Evolutionary conservation across 495 filamentous ascomycete genomes (phyloP).

Genomic region (Aspergillus diversus): DNA sequence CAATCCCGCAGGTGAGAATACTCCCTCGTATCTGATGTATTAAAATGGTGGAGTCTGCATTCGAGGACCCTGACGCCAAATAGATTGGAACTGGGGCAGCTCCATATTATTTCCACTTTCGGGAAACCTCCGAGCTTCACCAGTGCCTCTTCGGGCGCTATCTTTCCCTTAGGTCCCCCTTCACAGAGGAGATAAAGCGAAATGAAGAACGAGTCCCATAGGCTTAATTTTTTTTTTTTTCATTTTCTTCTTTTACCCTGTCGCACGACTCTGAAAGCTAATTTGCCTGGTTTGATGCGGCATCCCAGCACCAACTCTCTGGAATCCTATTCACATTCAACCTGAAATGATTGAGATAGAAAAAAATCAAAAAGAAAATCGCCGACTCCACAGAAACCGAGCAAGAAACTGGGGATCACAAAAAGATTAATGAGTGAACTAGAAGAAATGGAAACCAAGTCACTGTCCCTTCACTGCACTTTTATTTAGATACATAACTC

Average conservation of each 20-base stretch:
- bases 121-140: conserved; percentile 1
- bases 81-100: background rate
- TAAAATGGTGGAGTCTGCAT: background rate
- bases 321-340: too few species aligned
- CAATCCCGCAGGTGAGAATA: background rate
- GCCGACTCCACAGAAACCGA: too few species aligned
- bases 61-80: background rate
- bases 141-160: background rate
- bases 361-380: background rate
- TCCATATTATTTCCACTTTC: background rate
- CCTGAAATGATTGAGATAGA: background rate
- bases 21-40: background rate
- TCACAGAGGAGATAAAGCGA: too few species aligned
- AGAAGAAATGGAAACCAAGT: background rate
- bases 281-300: too few species aligned
- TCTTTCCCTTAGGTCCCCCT: background rate
- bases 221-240: too few species aligned
- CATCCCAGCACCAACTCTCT: too few species aligned
- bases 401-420: too few species aligned
- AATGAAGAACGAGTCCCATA: too few species aligned
- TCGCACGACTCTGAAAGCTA: too few species aligned
- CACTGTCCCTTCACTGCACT: background rate
- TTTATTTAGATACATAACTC: background rate
- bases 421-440: too few species aligned
- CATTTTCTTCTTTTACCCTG: too few species aligned